Evolutionary conservation across 2,329 filamentous ascomycete genomes (phyloP).

Genomic region (Calonectria naviculata): DNA sequence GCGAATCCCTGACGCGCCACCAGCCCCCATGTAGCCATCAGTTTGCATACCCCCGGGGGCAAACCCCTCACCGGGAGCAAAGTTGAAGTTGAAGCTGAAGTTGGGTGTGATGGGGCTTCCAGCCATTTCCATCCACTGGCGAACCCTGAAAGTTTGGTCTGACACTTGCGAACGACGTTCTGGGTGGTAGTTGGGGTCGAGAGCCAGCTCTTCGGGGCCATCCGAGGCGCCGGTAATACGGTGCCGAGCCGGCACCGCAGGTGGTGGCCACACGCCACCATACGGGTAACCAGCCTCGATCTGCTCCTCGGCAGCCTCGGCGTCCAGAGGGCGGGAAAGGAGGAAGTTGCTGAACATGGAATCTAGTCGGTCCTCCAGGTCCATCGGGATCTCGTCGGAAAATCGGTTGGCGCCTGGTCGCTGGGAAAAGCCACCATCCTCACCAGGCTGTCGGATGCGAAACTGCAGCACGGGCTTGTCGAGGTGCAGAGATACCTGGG

Average conservation of each 20-base stretch:
- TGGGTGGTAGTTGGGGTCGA: constrained; percentile 53
- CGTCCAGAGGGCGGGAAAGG: constrained; percentile 65
- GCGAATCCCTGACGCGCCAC: constrained; percentile 53
- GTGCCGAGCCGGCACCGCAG: constrained; percentile 71
- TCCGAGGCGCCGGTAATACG: constrained; percentile 55
- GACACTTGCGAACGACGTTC: constrained; percentile 69
- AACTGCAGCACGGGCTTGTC: constrained; percentile 78
- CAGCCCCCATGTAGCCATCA: constrained; percentile 11
- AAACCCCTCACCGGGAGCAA: constrained; percentile 31
- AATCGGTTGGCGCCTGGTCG: constrained; percentile 52
- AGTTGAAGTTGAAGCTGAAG: constrained; percentile 25
- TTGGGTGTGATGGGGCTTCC: constrained; percentile 42
- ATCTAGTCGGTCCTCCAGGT: constrained; percentile 55
- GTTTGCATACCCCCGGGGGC: constrained; percentile 29
- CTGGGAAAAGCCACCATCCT: constrained; percentile 30
- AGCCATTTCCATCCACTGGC: constrained; percentile 79
- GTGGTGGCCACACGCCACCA: constrained; percentile 79
- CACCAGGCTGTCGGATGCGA: constrained; percentile 41
- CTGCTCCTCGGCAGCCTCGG: constrained; percentile 48
- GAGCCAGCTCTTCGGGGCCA: constrained; percentile 35
- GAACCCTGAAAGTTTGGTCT: constrained; percentile 77
- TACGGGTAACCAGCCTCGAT: constrained; percentile 53
- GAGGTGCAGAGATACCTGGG: constrained; percentile 76
- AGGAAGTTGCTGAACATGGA: constrained; percentile 75
- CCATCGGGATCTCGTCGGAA: constrained; percentile 64